These are phyloP conservation scores for Salvia splendens DNA, from an alignment of 257 asterid genomes.

Conservation along the genomic window DNA sequence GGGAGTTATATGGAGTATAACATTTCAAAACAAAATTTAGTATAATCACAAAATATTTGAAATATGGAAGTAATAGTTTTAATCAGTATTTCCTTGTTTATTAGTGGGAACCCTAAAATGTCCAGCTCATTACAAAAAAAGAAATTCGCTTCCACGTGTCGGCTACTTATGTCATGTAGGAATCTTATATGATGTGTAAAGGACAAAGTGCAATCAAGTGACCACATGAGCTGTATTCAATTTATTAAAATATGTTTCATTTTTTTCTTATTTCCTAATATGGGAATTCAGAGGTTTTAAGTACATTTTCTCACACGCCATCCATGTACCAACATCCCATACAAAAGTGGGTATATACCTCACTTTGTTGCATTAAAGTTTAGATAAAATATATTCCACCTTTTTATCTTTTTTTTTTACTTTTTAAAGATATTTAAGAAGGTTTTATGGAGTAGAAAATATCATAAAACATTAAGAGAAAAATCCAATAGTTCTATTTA, in stretches of 20 bases:
- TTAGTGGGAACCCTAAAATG: background rate
- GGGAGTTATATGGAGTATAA: too few species aligned
- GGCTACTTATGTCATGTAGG: background rate
- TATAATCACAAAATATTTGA: too few species aligned
- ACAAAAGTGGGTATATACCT: constrained; percentile 32
- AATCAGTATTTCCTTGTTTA: background rate
- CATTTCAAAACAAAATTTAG: too few species aligned
- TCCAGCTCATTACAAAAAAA: background rate
- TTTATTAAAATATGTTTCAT: background rate
- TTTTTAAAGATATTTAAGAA: too few species aligned
- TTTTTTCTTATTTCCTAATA: constrained; percentile 29
- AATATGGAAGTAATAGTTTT: background rate
- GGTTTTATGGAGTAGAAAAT: too few species aligned
- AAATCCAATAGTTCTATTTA: too few species aligned
- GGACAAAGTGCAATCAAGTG: constrained; percentile 24
- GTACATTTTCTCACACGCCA: constrained; percentile 24
- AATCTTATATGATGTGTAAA: constrained; percentile 13
- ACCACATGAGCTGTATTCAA: constrained; percentile 17
- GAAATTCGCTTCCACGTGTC: constrained; percentile 18
- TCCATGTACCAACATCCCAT: constrained; percentile 20
- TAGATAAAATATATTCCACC: constrained; percentile 27
- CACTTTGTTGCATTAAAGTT: constrained; percentile 9
- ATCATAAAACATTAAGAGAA: too few species aligned
- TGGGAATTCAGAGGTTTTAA: constrained; percentile 43
- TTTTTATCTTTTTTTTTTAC: background rate